These are phyloP conservation scores for Lagenaria siceraria DNA, from an alignment of 306 rosid genomes.

Conservation along the genomic window DNA sequence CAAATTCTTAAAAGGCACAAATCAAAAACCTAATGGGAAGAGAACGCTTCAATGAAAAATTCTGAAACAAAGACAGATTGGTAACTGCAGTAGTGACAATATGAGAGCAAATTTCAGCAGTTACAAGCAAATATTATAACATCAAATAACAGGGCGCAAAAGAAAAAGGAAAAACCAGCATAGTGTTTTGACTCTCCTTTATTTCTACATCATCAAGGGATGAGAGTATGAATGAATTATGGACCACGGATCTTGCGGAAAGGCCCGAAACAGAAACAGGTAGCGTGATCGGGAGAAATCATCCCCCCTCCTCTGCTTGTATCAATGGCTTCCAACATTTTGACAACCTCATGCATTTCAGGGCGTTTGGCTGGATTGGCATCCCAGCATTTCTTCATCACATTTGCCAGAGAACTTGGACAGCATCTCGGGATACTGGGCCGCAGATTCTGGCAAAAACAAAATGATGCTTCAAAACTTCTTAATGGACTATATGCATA, in stretches of 20 bases:
- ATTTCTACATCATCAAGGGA: neutral
- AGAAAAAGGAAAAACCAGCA: constrained; percentile 1
- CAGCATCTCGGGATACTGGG: constrained; percentile 56
- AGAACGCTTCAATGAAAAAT: neutral
- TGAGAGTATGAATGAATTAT: constrained; percentile 8
- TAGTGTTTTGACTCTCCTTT: neutral
- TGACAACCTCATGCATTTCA: constrained; percentile 57
- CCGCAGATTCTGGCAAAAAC: constrained; percentile 41
- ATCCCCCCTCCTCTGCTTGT: constrained; percentile 69
- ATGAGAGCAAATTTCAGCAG: neutral
- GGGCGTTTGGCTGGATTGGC: constrained; percentile 43
- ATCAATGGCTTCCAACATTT: constrained; percentile 54
- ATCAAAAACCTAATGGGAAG: neutral
- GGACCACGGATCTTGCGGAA: constrained; percentile 38
- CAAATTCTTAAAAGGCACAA: neutral
- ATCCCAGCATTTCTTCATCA: constrained; percentile 62
- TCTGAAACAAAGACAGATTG: neutral
- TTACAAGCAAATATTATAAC: neutral
- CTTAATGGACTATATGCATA: neutral
- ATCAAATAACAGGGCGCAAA: neutral
- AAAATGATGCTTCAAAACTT: neutral
- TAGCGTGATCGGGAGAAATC: constrained; percentile 31
- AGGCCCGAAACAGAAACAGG: constrained; percentile 34
- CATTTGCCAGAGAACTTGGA: constrained; percentile 38
- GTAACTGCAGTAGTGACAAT: neutral